A percentile compares a stretch with the other conserved stretches of the same genome.
These are phyloP conservation scores for Candida jianshihensis DNA, from an alignment of 805 yeast genomes.

Conservation along the genomic window DNA sequence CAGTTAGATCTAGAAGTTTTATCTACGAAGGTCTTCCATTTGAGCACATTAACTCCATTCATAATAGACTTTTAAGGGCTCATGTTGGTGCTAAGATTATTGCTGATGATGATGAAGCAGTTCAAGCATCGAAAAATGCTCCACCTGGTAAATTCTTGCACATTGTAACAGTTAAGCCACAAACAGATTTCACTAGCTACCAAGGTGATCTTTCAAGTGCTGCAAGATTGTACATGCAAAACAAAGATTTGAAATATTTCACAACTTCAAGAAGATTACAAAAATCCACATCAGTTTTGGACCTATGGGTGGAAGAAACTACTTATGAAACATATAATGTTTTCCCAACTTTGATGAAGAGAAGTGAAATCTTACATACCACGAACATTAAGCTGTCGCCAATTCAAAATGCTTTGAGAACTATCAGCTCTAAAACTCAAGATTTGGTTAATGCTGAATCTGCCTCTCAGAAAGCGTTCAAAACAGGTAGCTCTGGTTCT, in stretches of 20 bases:
- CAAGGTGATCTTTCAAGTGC: slow-evolving; percentile 37
- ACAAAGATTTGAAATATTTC: slow-evolving; percentile 65
- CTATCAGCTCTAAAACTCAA: slow-evolving; percentile 59
- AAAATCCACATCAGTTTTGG: slow-evolving; percentile 62
- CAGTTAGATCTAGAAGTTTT: slow-evolving; percentile 68
- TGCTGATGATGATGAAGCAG: slow-evolving; percentile 49
- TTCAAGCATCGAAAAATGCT: slow-evolving; percentile 37
- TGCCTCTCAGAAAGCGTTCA: slow-evolving; percentile 43
- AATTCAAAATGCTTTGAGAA: slow-evolving; percentile 69
- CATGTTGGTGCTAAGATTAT: slow-evolving; percentile 80
- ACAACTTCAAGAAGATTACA: slow-evolving; percentile 65
- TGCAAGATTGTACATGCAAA: slow-evolving; percentile 67
- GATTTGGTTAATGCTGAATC: slow-evolving; percentile 67
- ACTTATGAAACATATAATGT: slow-evolving; percentile 67
- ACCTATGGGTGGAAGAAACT: slow-evolving; percentile 85
- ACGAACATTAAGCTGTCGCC: slow-evolving; percentile 63
- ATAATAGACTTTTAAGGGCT: slow-evolving; percentile 61
- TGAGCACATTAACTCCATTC: slow-evolving; percentile 80
- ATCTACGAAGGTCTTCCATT: slow-evolving; percentile 83
- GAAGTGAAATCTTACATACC: slow-evolving; percentile 58
- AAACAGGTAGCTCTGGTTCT: slow-evolving; percentile 41
- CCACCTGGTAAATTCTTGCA: slow-evolving; percentile 70
- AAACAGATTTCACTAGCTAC: slow-evolving; percentile 40
- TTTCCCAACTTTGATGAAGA: slow-evolving; percentile 84
- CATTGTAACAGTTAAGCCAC: slow-evolving; percentile 68